These are phyloP conservation scores for Stemphylium lycopersici DNA, from an alignment of 2,329 filamentous ascomycete genomes.

Conservation along the genomic window DNA sequence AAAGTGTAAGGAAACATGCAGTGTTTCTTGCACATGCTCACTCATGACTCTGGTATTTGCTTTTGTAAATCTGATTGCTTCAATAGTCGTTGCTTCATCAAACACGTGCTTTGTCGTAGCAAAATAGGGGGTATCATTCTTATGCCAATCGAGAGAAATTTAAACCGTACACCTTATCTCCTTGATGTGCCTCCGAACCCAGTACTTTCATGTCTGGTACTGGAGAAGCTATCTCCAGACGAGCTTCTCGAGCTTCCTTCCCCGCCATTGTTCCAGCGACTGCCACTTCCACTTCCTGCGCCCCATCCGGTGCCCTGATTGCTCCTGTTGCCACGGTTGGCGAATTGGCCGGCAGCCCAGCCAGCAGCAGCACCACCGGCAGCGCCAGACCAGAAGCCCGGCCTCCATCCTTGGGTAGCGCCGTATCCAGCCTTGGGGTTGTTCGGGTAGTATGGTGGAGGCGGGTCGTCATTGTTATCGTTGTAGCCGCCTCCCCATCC, in stretches of 20 bases:
- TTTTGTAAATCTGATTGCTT: background rate
- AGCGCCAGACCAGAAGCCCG: conserved; percentile 77
- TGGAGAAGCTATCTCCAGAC: conserved; percentile 48
- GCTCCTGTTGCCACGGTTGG: conserved; percentile 40
- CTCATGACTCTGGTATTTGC: too few relatives aligned
- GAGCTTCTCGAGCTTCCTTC: conserved; percentile 46
- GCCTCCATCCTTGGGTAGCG: conserved; percentile 63
- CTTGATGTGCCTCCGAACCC: conserved; percentile 72
- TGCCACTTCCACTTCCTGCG: conserved; percentile 40
- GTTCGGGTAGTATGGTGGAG: conserved; percentile 55
- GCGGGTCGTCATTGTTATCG: conserved; percentile 54
- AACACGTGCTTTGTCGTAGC: background rate
- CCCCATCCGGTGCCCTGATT: conserved; percentile 48
- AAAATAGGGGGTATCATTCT: conserved; percentile 40
- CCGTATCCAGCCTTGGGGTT: conserved; percentile 30
- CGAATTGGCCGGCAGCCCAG: conserved; percentile 63
- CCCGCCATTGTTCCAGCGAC: conserved; percentile 46
- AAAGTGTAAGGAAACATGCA: too few relatives aligned
- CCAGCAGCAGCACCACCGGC: conserved; percentile 71
- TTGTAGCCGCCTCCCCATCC: conserved; percentile 46
- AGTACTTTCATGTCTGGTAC: conserved; percentile 68
- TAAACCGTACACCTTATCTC: conserved; percentile 26
- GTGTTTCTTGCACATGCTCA: too few relatives aligned
- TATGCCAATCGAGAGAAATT: conserved; percentile 23
- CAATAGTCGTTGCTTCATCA: background rate